Percentiles rank a stretch among this genome's conserved stretches.
phyloP scores from a whole-genome alignment of 306 rosid genomes.

The Inga leiocalycina region DNA sequence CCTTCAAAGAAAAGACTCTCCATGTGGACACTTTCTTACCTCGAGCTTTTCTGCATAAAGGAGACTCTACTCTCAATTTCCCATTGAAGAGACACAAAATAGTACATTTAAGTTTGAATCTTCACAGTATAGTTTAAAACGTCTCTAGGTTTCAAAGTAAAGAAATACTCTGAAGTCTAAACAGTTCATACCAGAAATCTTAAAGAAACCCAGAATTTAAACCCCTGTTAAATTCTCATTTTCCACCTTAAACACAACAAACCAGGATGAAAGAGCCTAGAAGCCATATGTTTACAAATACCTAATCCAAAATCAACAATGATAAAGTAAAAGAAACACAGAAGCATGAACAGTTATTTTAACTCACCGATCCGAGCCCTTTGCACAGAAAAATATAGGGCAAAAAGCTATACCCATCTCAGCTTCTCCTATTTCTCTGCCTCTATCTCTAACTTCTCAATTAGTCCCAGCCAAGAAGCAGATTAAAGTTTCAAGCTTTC shows the following conservation, averaged over 20 bases:
- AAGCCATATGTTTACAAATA: constrained; percentile 15
- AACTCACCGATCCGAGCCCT: constrained; percentile 72
- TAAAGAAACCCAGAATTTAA: constrained; percentile 47
- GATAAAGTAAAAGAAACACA: constrained; percentile 15
- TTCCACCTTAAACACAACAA: constrained; percentile 9
- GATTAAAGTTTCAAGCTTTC: constrained; percentile 37
- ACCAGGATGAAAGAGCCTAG: not conserved
- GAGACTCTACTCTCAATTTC: constrained; percentile 34
- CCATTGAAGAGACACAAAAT: not conserved
- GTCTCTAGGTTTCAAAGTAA: not conserved
- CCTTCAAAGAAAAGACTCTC: constrained; percentile 94
- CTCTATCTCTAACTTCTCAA: not conserved
- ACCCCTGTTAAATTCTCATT: constrained; percentile 18
- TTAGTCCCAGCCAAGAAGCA: constrained; percentile 30
- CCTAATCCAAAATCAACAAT: constrained; percentile 22
- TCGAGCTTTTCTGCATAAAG: constrained; percentile 63
- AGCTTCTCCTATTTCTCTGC: constrained; percentile 7
- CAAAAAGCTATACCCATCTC: constrained; percentile 59
- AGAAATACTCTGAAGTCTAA: constrained; percentile 26
- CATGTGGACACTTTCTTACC: constrained; percentile 86
- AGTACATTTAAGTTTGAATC: constrained; percentile 19
- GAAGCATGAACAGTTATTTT: not conserved
- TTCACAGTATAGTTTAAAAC: not conserved
- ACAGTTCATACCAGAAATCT: constrained; percentile 19
- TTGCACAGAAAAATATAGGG: constrained; percentile 70